Base-by-base conservation (phyloP, 768 basidiomycete species). In the Wakefieldia striispora region DNA sequence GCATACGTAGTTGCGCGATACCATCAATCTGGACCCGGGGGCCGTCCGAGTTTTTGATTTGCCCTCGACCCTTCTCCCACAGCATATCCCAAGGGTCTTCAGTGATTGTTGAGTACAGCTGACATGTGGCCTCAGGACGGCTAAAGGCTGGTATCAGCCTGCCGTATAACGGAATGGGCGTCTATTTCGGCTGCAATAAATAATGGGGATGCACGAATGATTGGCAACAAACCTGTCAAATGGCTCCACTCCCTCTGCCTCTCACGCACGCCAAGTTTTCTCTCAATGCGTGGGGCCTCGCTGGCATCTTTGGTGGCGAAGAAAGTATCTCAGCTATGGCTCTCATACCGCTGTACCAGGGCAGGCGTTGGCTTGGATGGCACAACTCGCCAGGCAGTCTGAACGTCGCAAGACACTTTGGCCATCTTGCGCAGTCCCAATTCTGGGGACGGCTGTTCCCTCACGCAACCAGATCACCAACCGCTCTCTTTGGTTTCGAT, bases 381-480 rank as follows among this genome's bases (percentile, higher is more conserved):
- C 70, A 69, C 42, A 70, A 70, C 34, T 55, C 66, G 10, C 70
- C 69, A 0, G 70, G 69, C 19, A 65, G 65, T 43, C 56, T 63
- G 27, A 45, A 50, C 21, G 54, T 70, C 12, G 69, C 70, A 16
- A 61, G 56, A 39, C 54, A 55, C 17, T 65, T 70, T 17, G 64
- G 61, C 9, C 45, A 53, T n/a, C 57, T 69, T 20, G 63, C 67
- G 3, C 51, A 49, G 12, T 59, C 61, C 21, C 54, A 44, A 21
- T 31, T 68, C 43, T 68, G 64, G 64, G 39, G 51, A 38, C 57
- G 49, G 2, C 16, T 66, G 11, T 66, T 61, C 47, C 65, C 66
- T 12, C 55, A 62, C 11, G 47, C 47, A 6, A 44, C 56, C 13
- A 52, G 51, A 31, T 54, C 66, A 0, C 61, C 60, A 10, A 56